Percentiles rank a stretch among this genome's conserved stretches.
Conservation (phyloP, 495 filamentous ascomycete genomes). For the Xylaria palmicola region DNA sequence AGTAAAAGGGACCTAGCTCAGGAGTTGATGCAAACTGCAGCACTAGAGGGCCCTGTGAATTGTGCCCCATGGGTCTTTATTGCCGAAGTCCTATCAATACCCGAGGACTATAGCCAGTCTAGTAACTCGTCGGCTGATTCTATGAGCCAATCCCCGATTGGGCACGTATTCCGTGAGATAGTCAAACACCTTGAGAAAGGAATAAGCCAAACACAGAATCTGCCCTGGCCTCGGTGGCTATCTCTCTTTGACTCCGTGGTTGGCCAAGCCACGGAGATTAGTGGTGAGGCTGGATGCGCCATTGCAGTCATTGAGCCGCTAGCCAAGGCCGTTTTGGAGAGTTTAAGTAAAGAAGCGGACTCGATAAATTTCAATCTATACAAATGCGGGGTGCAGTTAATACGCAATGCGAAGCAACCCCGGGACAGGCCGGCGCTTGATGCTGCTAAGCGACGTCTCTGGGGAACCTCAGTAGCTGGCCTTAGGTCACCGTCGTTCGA, state of each 20-base stretch:
- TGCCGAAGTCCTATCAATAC: slow-evolving; percentile 27
- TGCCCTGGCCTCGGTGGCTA: slow-evolving; percentile 56
- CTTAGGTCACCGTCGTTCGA: slow-evolving; percentile 50
- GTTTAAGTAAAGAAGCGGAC: background rate
- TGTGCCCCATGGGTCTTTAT: slow-evolving; percentile 45
- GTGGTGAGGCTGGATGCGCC: slow-evolving; percentile 62
- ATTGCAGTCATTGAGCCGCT: slow-evolving; percentile 70
- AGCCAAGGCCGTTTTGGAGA: slow-evolving; percentile 50
- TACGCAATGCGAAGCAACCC: slow-evolving; percentile 44
- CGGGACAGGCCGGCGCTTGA: slow-evolving; percentile 58
- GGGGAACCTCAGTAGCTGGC: slow-evolving; percentile 51
- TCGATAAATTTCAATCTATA: slow-evolving; percentile 24
- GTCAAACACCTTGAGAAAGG: slow-evolving; percentile 66
- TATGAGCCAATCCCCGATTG: slow-evolving; percentile 35
- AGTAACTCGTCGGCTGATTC: slow-evolving; percentile 36
- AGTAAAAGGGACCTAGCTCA: slow-evolving; percentile 44
- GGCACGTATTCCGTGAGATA: slow-evolving; percentile 67
- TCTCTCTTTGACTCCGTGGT: slow-evolving; percentile 58
- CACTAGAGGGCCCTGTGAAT: slow-evolving; percentile 36
- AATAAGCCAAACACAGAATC: slow-evolving; percentile 45
- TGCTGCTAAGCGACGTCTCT: slow-evolving; percentile 55
- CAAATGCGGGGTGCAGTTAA: slow-evolving; percentile 32
- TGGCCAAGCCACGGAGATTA: slow-evolving; percentile 59
- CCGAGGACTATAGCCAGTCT: slow-evolving; percentile 31
- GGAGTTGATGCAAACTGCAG: slow-evolving; percentile 39